Percentiles rank a stretch among this genome's conserved stretches.
These are phyloP conservation scores for Penicillium waksmanii DNA, from an alignment of 495 filamentous ascomycete genomes.

Conservation along the genomic window DNA sequence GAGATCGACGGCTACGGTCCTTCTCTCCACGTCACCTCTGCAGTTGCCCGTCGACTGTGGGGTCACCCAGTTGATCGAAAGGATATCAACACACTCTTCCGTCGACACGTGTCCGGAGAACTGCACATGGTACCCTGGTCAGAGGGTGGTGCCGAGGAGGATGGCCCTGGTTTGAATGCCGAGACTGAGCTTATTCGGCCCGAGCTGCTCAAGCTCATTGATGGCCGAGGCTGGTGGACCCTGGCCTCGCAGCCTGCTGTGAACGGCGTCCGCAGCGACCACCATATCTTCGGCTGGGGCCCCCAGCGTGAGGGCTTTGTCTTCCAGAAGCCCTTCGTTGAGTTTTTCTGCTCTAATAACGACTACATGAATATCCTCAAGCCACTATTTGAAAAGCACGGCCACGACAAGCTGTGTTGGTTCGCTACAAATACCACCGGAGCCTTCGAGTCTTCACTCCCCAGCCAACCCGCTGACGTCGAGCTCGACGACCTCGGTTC, in stretches of 20 bases:
- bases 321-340: constrained; percentile 97
- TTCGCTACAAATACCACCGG: constrained; percentile 78
- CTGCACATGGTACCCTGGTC: constrained; percentile 85
- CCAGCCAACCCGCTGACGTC: constrained; percentile 33
- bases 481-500: constrained; percentile 40
- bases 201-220: constrained; percentile 73
- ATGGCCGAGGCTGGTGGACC: constrained; percentile 84
- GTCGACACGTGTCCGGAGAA: constrained; percentile 74
- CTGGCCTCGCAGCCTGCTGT: constrained; percentile 96
- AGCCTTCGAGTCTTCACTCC: constrained; percentile 68
- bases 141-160: constrained; percentile 73
- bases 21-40: constrained; percentile 77
- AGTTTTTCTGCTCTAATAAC: constrained; percentile 78
- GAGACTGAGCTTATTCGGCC: constrained; percentile 81
- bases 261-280: constrained; percentile 74
- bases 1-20: constrained; percentile 97
- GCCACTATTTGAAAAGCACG: constrained; percentile 59
- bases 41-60: constrained; percentile 82
- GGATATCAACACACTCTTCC: constrained; percentile 81
- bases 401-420: constrained; percentile 71
- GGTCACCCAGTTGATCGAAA: constrained; percentile 66
- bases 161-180: constrained; percentile 55
- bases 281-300: constrained; percentile 92
- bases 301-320: constrained; percentile 85
- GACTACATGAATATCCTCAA: constrained; percentile 69